Evolutionary conservation across 2,329 filamentous ascomycete genomes (phyloP).

Genomic region (Monosporascus cannonballus): DNA sequence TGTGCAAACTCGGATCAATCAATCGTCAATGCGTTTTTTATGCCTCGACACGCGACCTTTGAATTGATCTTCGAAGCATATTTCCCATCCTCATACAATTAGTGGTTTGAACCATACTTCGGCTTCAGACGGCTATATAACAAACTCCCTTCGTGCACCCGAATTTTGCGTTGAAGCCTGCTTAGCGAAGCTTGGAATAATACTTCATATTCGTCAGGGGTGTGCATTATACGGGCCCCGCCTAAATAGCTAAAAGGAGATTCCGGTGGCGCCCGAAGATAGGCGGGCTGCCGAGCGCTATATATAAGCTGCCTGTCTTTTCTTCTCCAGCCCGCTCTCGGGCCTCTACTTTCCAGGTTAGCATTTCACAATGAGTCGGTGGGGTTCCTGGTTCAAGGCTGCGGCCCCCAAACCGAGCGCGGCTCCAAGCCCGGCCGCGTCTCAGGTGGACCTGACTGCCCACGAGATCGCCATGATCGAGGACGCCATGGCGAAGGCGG

Average conservation of each 20-base stretch:
- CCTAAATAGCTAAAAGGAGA: neutral
- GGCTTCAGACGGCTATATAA: neutral
- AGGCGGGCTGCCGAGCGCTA: neutral
- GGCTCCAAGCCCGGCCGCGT: slow-evolving; percentile 24
- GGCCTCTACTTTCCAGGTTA: neutral
- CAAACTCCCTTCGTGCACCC: neutral
- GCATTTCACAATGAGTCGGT: slow-evolving; percentile 36
- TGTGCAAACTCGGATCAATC: too few relatives aligned
- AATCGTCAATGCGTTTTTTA: neutral
- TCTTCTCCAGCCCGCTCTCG: neutral
- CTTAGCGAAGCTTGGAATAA: neutral
- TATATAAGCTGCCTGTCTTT: neutral
- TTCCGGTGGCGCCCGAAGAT: neutral
- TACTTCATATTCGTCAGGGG: too few relatives aligned
- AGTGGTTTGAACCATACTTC: neutral
- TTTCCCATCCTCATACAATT: neutral
- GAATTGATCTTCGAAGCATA: too few relatives aligned
- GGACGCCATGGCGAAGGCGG: slow-evolving; percentile 58
- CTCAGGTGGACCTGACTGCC: slow-evolving; percentile 27
- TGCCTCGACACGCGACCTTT: neutral
- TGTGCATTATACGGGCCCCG: neutral
- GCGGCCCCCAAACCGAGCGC: slow-evolving; percentile 28
- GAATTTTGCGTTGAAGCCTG: neutral
- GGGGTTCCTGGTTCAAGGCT: slow-evolving; percentile 47
- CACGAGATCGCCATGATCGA: slow-evolving; percentile 49